Evolutionary conservation across 257 asterid genomes (phyloP), one percentile per base, ranked within the genome.

Genomic region (Datura wrightii): DNA sequence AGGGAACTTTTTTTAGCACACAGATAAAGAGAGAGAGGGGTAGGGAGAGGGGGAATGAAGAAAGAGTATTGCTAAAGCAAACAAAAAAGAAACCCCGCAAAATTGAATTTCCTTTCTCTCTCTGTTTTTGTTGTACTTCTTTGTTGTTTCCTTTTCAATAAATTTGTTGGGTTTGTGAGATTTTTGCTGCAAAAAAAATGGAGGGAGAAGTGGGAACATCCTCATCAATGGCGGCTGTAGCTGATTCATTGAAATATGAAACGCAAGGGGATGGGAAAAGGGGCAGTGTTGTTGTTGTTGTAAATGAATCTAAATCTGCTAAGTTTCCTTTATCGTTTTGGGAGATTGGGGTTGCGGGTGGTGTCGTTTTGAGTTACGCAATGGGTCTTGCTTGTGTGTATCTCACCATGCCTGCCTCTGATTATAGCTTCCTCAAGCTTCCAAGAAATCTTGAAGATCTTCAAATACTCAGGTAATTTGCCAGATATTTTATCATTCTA

Each of bases 401-500:
- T 83, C 84, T 96, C 24, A 94, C 99, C 69, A 88, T 96, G 98
- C 99, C 99, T 39, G 91, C 91, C 19, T 92, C 99, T 19, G 99
- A 96, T 92, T 96, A 94, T 86, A 94, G 92, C 92, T 94, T 96
- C 90, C 97, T 96, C 83, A 94, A 92, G 93, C 96, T 96, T 79
- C 99, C 99, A 5, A 94, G 95, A 79, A 87, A 97, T 79, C 93
- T 96, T 41, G 86, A 94, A 88, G 99, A 96, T 90, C 92, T 95
- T 79, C 99, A 95, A 85, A 86, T 93, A 84, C 97, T 95, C 86
- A 94, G 97, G 99, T 95, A 24, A 24, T 24, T 24, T 24, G 31
- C 31, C 31, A 24, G 31, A 24, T 24, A 24, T 24, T 24, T 24
- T 24, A 24, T 24, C 31, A 24, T 24, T 24, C 31, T 24, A 24